Evolutionary conservation across 2,329 filamentous ascomycete species (phyloP), one percentile per base, ranked within the genome.

Genomic region (Xylaria sp.): DNA sequence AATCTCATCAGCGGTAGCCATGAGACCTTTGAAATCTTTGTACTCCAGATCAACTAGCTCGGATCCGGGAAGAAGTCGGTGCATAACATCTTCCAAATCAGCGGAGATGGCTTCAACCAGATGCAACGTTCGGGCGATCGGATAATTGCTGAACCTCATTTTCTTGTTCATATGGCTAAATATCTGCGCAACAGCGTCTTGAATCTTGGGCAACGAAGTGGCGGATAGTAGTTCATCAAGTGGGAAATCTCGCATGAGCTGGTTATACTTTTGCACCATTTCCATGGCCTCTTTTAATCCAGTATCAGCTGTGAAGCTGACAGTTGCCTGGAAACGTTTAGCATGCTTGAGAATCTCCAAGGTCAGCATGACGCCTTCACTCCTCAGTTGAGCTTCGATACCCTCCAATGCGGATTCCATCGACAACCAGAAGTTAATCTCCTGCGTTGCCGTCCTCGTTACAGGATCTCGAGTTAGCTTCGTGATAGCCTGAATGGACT

Each of bases 391-490:
- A 45, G 86, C 88, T 78, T 97, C 95, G 66, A 99, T 97, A 31
- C 91, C 91, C 78, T 97, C 94, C 70, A 99, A 81, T 4, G 94
- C 93, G 17, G 91, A 92, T 79, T 99, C 96, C 92, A 99, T 97
- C 1, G 94, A 96, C 57, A 99, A 80, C 96, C 96, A 99, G 77
- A 99, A 99, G 79, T 97, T 97, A 79, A 99, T 97, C 79, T 99
- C 96, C 79, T 98, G 96, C 63, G 93, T 95, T 36, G 96, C 96
- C 25, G 94, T 97, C 36, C 78, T 90, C 77, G 83, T 87, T 4
- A 84, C 83, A 0, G 93, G 89, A 74, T 99, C 96, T 75, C 94
- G 90, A 45, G 93, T 93, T 84, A 97, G 92, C 81, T 96, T 96
- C 44, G 96, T 99, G 73, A 97, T 96, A 54, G 91, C 91, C 78